These are phyloP conservation scores for Phalaenopsis hybrid DNA, from an alignment of 116 monocot genomes.

Conservation along the genomic window DNA sequence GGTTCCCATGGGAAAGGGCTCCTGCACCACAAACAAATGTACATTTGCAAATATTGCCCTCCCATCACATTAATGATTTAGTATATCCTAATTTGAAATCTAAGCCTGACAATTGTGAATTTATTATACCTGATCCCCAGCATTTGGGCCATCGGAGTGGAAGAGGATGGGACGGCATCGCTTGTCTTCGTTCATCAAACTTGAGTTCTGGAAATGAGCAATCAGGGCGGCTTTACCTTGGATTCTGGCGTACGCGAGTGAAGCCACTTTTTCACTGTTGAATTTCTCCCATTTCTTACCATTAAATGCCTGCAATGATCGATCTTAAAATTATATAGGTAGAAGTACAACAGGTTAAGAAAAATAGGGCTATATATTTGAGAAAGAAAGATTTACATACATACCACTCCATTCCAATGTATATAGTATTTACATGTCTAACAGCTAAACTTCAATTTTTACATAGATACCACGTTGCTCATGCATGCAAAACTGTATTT, in stretches of 20 bases:
- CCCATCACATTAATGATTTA: background rate
- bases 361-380: background rate
- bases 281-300: constrained; percentile 99
- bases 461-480: too few relatives aligned
- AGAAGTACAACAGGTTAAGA: background rate
- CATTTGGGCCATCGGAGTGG: constrained; percentile 83
- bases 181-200: constrained; percentile 96
- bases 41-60: background rate
- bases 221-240: constrained; percentile 81
- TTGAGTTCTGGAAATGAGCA: constrained; percentile 95
- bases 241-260: constrained; percentile 90
- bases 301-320: constrained; percentile 60
- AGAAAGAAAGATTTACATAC: too few relatives aligned
- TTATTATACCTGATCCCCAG: constrained; percentile 83
- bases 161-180: constrained; percentile 85
- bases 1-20: constrained; percentile 84
- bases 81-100: background rate
- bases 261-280: constrained; percentile 95
- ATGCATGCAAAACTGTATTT: too few relatives aligned
- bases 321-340: background rate
- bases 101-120: background rate
- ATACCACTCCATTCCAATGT: too few relatives aligned
- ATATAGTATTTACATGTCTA: too few relatives aligned
- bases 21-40: constrained; percentile 38
- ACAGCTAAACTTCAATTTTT: too few relatives aligned